Base-by-base conservation (phyloP, 2,329 filamentous ascomycete genomes). In the Penicillium sp. region DNA sequence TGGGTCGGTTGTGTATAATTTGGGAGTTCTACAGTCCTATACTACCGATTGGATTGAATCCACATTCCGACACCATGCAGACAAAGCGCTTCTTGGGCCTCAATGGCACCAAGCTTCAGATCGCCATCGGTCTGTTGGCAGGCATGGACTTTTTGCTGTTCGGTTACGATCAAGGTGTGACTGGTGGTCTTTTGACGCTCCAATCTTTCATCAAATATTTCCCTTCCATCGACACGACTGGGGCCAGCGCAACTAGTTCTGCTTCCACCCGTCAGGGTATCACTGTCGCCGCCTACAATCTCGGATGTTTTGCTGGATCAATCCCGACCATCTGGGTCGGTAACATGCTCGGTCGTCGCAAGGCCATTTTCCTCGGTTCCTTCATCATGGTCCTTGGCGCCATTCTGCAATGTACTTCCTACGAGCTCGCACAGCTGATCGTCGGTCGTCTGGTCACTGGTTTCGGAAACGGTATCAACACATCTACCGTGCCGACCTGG, bases 391-490 rank as follows among this genome's bases (percentile, higher is more conserved):
- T 78, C 3, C 62, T 82, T 45, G 81, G 79, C 21, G 75, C 76
- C 22, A 71, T 73, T 29, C 70, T 82, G 35, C 78, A 82, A 58
- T 71, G 70, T 43, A 74, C 79, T 16, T 72, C 80, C 3, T 82
- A 77, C 59, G 56, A 64, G 3, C 72, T 81, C 10, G 66, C 74
- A 2, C 79, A 82, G 57, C 73, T 83, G 50, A 77, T 82, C 49
- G 72, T 80, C 35, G 79, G 78, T 7, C 75, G 81, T 55, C 57
- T 82, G n/a, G 71, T 83, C 16, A 78, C 79, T 22, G 80, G 81
- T 13, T 71, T 81, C 51, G 81, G 80, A 8, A 81, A 81, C 54
- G 75, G 78, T 27, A 68, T 81, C 62, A 80, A 80, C 58, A 79
- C 78, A 0, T 77, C 75, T 0, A 80, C 78, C 0, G 78, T 81